Evolutionary conservation across 306 rosid species (phyloP).

Genomic region (Arachis hypogaea): DNA sequence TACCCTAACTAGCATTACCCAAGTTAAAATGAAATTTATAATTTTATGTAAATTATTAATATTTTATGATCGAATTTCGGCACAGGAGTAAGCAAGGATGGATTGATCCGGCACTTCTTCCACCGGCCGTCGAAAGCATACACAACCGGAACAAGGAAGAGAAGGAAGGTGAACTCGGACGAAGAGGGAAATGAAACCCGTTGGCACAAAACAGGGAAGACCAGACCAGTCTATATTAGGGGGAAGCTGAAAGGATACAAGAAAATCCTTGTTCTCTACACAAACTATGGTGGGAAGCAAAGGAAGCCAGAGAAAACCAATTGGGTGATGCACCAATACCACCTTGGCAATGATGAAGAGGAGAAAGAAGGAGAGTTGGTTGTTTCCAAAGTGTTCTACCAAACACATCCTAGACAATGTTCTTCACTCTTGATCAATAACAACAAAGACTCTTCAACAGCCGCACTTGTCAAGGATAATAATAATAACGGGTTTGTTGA

Average conservation of each 20-base stretch:
- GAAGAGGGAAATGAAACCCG: conserved; percentile 58
- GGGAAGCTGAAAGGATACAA: conserved; percentile 63
- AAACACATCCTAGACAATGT: conserved; percentile 83
- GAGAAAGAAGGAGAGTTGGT: conserved; percentile 80
- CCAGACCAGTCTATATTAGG: conserved; percentile 46
- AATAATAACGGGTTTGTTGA: conserved; percentile 44
- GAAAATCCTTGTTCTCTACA: conserved; percentile 75
- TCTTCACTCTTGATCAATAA: conserved; percentile 40
- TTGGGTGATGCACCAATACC: conserved; percentile 85
- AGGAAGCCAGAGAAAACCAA: conserved; percentile 79
- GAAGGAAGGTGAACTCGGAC: conserved; percentile 60
- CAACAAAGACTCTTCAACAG: conserved; percentile 50
- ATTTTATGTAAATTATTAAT: neutral
- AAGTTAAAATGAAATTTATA: too few species aligned
- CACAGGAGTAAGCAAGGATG: conserved; percentile 64
- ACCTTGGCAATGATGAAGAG: conserved; percentile 65
- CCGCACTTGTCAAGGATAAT: conserved; percentile 33
- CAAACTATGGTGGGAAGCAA: conserved; percentile 76
- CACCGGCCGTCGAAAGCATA: conserved; percentile 67
- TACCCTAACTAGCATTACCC: too few species aligned
- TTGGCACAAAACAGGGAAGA: conserved; percentile 73
- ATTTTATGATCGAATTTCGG: neutral
- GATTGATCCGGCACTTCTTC: conserved; percentile 59
- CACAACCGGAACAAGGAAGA: conserved; percentile 62
- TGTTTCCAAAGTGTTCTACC: conserved; percentile 77